These are phyloP conservation scores for Boletus rubescentipes DNA, from an alignment of 768 basidiomycete species.

Conservation along the genomic window DNA sequence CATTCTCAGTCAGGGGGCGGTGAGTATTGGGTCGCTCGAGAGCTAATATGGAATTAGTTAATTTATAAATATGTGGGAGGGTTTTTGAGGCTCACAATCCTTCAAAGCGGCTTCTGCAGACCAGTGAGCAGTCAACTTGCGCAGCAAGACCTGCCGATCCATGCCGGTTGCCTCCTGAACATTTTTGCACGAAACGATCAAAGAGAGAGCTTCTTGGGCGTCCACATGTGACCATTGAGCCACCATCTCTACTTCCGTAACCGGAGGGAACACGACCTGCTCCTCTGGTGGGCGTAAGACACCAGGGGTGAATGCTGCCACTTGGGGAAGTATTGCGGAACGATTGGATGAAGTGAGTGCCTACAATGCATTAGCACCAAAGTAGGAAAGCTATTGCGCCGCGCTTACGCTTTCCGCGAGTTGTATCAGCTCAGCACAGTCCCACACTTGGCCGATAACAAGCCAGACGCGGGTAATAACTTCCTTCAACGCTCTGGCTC, in stretches of 20 bases:
- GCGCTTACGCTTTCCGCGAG: conserved; percentile 55
- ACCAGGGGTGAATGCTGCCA: conserved; percentile 37
- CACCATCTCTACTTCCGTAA: conserved; percentile 22
- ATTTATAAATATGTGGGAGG: conserved; percentile 11
- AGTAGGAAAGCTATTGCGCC: conserved; percentile 12
- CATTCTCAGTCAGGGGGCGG: conserved; percentile 66
- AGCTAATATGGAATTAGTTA: conserved; percentile 37
- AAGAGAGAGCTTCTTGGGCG: conserved; percentile 49
- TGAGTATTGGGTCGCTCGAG: conserved; percentile 52
- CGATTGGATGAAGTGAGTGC: conserved; percentile 44
- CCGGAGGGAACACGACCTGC: conserved; percentile 41
- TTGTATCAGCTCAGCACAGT: conserved; percentile 49
- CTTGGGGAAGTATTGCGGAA: conserved; percentile 37
- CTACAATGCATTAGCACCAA: conserved; percentile 34
- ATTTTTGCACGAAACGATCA: conserved; percentile 50
- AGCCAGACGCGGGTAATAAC: conserved; percentile 66
- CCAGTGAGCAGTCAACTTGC: conserved; percentile 63
- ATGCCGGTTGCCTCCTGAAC: conserved; percentile 67
- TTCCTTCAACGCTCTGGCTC: conserved; percentile 57
- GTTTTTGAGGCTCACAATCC: conserved; percentile 57
- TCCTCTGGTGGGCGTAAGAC: conserved; percentile 45
- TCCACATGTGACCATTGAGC: conserved; percentile 43
- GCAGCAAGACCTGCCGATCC: conserved; percentile 54
- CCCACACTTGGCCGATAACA: conserved; percentile 70
- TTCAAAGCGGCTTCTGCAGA: conserved; percentile 70